These are phyloP conservation scores for Alloteropsis angusta DNA, from an alignment of 202 grass and related monocot genomes.

Conservation along the genomic window DNA sequence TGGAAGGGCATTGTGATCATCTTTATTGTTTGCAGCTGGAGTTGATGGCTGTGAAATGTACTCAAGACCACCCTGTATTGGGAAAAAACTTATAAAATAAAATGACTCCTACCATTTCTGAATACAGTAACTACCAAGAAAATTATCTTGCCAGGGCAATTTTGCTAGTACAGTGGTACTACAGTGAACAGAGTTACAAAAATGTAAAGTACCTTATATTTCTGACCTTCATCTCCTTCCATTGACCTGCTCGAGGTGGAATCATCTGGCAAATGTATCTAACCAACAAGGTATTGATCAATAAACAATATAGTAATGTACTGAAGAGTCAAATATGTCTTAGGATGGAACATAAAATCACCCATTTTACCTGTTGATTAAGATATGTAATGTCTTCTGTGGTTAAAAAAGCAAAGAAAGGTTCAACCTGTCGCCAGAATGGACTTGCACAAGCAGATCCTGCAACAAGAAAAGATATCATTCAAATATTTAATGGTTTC, in stretches of 20 bases:
- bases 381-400: slow-evolving; percentile 56
- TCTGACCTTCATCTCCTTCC: slow-evolving; percentile 43
- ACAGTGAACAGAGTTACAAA: slow-evolving; percentile 15
- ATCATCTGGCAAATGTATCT: slow-evolving; percentile 45
- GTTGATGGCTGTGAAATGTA: slow-evolving; percentile 65
- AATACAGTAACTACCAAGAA: slow-evolving; percentile 1
- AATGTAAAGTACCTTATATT: slow-evolving; percentile 46
- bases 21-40: slow-evolving; percentile 43
- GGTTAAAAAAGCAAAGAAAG: slow-evolving; percentile 58
- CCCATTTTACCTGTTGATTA: slow-evolving; percentile 51
- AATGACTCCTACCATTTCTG: slow-evolving; percentile 1
- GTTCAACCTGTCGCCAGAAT: slow-evolving; percentile 68
- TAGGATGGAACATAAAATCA: slow-evolving; percentile 25
- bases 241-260: slow-evolving; percentile 30
- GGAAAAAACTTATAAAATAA: not conserved
- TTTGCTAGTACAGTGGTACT: slow-evolving; percentile 5
- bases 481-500: slow-evolving; percentile 6
- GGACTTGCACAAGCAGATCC: slow-evolving; percentile 36
- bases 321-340: slow-evolving; percentile 22
- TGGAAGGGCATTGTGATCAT: slow-evolving; percentile 34
- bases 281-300: slow-evolving; percentile 39
- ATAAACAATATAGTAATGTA: slow-evolving; percentile 19
- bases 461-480: slow-evolving; percentile 37
- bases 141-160: not conserved
- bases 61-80: slow-evolving; percentile 64